Evolutionary conservation across 805 yeast species (phyloP), one percentile per base, ranked within the genome.

Genomic region (Yamadazyma sp.): DNA sequence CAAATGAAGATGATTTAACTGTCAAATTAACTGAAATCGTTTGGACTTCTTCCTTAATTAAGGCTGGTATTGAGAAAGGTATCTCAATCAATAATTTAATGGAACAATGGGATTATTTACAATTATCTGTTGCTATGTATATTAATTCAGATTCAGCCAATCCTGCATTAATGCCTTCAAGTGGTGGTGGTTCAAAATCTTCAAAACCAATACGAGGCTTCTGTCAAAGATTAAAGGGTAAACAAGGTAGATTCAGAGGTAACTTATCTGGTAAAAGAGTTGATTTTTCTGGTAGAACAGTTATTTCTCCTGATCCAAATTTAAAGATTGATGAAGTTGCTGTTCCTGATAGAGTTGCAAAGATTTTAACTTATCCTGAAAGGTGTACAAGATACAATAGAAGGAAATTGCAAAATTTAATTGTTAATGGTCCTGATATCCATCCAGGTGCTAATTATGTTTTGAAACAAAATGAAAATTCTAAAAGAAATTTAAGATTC

Each of bases 31-130:
- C 98, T 0, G 99, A 93, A 62, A 86, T 93, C 43, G 98, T 89
- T 18, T 91, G 95, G 94, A 87, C 96, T 1, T 82, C 93, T n/a
- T 82, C 95, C 4, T 72, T 89, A 64, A 93, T 93, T 50, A 76
- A 87, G 47, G 95, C 96, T 0, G 98, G 97, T 41, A 78, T 93
- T 34, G 95, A 89, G 44, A 91, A 88, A 56, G 98, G 98, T 40
- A 86, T 91, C 43, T 79, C 96, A 11, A 81, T 94, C 52, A 86
- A 87, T 45, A 86, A 86, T 51, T 71, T 93, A 62, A 89, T 93
- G 96, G 98, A 91, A 54, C 98, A 93, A 55, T 93, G 99, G 99
- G 99, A 93, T 55, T 93, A 86, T 56, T 65, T 93, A 46, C 99
- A 93, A 62, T 70, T 93, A 34, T 85, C 96, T 1, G 89, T 93